Evolutionary conservation across 179 eudicot genomes (phyloP), one percentile per base, ranked within the genome.

Genomic region (Beta corolliflora): DNA sequence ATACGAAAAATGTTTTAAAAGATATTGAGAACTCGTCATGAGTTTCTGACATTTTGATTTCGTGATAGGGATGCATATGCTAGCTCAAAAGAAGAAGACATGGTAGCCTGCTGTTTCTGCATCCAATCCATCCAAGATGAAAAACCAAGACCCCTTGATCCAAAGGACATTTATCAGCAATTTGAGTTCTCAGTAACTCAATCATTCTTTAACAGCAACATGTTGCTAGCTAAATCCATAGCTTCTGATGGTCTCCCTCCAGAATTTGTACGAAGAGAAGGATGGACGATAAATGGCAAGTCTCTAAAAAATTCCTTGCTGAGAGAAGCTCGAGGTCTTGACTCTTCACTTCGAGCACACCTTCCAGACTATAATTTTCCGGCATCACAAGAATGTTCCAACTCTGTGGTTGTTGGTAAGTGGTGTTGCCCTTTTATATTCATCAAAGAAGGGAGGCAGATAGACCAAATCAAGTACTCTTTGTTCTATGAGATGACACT

Each of bases 341-440:
- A 93, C 69, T 1, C 84, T 2, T 15, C 78, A 25, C 94, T 92
- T 25, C 90, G 94, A 9, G 85, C 85, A 46, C 75, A 77, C 18
- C 89, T 88, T 61, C 94, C 90, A 5, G 83, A 81, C n/a, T 82
- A 85, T 25, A 48, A 82, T 60, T 85, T 88, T 55, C 82, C 83
- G 0, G 0, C 84, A 1, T 68, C 90, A 0, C 55, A 25, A 56
- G 71, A 85, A 44, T 41, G n/a, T 70, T 88, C 90, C 0, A 74
- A 78, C 14, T 15, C 86, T 1, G 23, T 80, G 53, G 83, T 82
- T 5, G 91, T 92, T 7, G 96, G 97, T 15, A 92, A 87, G 70
- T 90, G 97, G 97, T 93, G 88, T 60, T 82, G 91, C 53, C 96
- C 94, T 45, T 92, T 92, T 83, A 84, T 93, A 84, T 92, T 94